Evolutionary conservation across 805 yeast species (phyloP).

Genomic region (Wickerhamomyces mucosus): DNA sequence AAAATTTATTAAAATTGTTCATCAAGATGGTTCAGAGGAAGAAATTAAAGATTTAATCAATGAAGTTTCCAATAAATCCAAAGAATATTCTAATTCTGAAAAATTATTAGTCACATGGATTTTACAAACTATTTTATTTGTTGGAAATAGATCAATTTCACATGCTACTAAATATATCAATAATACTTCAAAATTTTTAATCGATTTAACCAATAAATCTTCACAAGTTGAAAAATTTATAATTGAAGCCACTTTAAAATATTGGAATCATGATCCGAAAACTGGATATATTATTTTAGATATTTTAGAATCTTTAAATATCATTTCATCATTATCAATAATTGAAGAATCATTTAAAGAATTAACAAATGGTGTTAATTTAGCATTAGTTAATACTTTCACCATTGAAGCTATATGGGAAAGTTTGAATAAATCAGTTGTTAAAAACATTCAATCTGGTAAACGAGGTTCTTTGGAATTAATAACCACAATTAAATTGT

Average conservation of each 20-base stretch:
- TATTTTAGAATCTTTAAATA: conserved; percentile 35
- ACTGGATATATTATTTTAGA: conserved; percentile 53
- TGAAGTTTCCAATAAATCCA: conserved; percentile 20
- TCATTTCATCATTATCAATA: conserved; percentile 33
- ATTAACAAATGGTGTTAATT: conserved; percentile 20
- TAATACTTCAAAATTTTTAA: conserved; percentile 28
- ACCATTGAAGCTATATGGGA: conserved; percentile 35
- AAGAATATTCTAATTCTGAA: conserved; percentile 26
- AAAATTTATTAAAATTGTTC: conserved; percentile 28
- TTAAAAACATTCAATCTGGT: conserved; percentile 3
- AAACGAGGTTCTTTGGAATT: conserved; percentile 17
- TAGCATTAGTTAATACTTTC: conserved; percentile 34
- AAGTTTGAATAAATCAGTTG: conserved; percentile 21
- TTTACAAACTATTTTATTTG: conserved; percentile 63
- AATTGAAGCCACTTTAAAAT: conserved; percentile 46
- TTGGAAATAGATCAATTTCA: conserved; percentile 83
- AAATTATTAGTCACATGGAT: conserved; percentile 49
- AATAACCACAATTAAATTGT: conserved; percentile 19
- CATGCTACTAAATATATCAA: conserved; percentile 53
- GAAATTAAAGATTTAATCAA: conserved; percentile 23
- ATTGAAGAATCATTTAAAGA: conserved; percentile 33
- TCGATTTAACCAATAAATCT: conserved; percentile 18
- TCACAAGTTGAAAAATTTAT: conserved; percentile 31
- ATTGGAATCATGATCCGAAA: conserved; percentile 59
- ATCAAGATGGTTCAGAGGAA: conserved; percentile 21